These are phyloP conservation scores for Tieghemostelium lacteum DNA, from an alignment of 78 protist species.

Conservation along the genomic window DNA sequence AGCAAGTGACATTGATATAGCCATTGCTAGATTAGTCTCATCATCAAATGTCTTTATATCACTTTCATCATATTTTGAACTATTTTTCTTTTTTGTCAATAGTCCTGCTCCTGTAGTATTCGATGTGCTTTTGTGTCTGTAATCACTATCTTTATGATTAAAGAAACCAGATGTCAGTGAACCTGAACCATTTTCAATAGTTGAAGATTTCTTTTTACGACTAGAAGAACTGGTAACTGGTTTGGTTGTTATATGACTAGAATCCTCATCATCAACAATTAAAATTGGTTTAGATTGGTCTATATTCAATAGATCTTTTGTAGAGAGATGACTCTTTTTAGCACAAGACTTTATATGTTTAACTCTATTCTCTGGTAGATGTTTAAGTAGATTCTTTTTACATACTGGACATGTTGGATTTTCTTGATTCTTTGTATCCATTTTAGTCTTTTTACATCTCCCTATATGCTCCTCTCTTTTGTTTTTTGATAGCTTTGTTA, in stretches of 20 bases:
- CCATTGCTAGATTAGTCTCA: constrained; percentile 27
- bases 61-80: neutral
- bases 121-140: neutral
- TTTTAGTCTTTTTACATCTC: constrained; percentile 1
- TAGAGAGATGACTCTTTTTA: constrained; percentile 3
- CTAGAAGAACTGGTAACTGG: neutral
- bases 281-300: neutral
- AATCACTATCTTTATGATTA: neutral
- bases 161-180: constrained; percentile 7
- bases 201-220: constrained; percentile 3
- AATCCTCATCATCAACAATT: neutral
- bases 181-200: neutral
- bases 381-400: constrained; percentile 6
- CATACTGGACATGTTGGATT: constrained; percentile 24
- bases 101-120: neutral
- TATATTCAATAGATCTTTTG: constrained; percentile 7
- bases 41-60: constrained; percentile 7
- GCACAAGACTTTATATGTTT: constrained; percentile 32
- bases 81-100: neutral
- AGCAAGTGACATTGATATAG: constrained; percentile 19
- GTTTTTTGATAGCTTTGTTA: constrained; percentile 6
- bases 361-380: neutral
- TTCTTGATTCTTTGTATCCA: too few relatives aligned
- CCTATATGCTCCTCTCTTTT: constrained; percentile 16
- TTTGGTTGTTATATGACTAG: neutral